Evolutionary conservation across 1,284 basidiomycete genomes (phyloP), one percentile per base, ranked within the genome.

Genomic region (Clitocybe nebularis): DNA sequence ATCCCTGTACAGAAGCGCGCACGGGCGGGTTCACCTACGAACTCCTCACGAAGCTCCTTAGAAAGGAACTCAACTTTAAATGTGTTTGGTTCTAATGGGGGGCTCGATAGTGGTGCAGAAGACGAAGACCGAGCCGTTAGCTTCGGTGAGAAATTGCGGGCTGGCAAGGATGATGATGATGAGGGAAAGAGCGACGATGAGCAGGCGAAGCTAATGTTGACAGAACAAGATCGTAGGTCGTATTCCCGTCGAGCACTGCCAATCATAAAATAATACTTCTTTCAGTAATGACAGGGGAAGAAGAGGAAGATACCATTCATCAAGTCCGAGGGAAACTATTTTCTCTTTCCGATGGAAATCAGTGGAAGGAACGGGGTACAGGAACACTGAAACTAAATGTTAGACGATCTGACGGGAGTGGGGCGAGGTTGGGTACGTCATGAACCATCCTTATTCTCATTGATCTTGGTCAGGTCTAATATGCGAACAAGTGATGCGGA

Each of bases 291-390:
- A 97, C 93, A 0, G 93, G 93, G 7, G 93, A 97, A 63, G 93
- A 97, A 61, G 87, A 91, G 16, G 93, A 97, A 60, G 78, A 85
- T 46, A 93, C 88, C 1, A 66, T 92, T 32, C 82, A 85, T 61
- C 86, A 89, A 65, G 83, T 86, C 8, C 83, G 93, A 46, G 87
- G 86, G 33, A 96, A 95, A 68, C 68, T 97, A 22, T 95, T 82
- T 60, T 67, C 79, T 11, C 75, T 93, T 54, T 77, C 79, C 52
- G 69, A 67, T 45, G 77, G 57, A 45, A 77, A 71, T 38, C 71
- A 76, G 40, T 97, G 93, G 93, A 90, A 86, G 59, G 93, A 97
- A 61, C 75, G 88, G 34, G 93, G 93, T 6, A 89, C 83, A 10
- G 93, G 93, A 1, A 72, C 78, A 11, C 59, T 96, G 46, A 90